phyloP scores from a whole-genome alignment of 192 early-diverging fungal species.

The Entrophospora sp. region DNA sequence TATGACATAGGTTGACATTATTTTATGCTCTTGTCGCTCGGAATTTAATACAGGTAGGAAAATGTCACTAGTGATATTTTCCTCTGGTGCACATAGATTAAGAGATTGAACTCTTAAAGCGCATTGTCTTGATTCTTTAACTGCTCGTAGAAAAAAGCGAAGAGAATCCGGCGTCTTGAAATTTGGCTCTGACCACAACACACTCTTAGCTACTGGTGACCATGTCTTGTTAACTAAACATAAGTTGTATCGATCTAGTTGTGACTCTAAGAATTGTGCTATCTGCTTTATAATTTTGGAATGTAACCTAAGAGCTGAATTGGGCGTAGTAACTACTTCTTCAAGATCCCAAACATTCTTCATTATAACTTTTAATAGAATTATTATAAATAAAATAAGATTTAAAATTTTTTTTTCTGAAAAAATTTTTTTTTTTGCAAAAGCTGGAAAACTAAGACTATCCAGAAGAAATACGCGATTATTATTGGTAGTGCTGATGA shows the following conservation, averaged over 20 bases:
- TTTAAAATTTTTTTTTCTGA: no score
- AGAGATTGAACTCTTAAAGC: slow-evolving; percentile 26
- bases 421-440: no score
- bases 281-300: no score
- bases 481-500: no score
- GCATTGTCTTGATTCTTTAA: neutral
- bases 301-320: no score
- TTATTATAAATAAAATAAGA: no score
- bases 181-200: slow-evolving; percentile 27
- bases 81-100: slow-evolving; percentile 15
- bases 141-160: slow-evolving; percentile 10
- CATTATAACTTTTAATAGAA: no score
- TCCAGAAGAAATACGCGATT: no score
- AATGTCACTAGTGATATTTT: neutral
- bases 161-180: slow-evolving; percentile 23
- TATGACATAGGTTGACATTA: neutral
- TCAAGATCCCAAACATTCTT: no score
- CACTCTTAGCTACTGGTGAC: slow-evolving; percentile 20
- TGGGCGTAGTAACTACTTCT: no score
- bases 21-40: neutral
- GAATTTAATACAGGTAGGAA: neutral
- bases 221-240: no score
- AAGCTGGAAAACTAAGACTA: no score
- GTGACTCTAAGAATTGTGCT: slow-evolving; percentile 5
- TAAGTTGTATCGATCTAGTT: slow-evolving; percentile 19